These are phyloP conservation scores for Hylodesmum podocarpum DNA, from an alignment of 306 rosid genomes.

Conservation along the genomic window DNA sequence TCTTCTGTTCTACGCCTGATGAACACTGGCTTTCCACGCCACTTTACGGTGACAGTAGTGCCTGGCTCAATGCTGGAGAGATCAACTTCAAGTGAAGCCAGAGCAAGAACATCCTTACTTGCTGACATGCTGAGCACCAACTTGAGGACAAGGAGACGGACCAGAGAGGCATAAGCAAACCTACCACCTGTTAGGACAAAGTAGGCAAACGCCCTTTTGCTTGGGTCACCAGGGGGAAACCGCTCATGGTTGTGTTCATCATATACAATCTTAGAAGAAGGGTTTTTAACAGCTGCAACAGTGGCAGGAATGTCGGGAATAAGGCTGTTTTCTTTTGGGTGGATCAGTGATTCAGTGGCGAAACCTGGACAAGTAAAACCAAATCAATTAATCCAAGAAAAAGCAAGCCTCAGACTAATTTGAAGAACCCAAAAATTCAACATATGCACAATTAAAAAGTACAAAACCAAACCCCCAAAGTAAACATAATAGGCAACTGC, in stretches of 20 bases:
- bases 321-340: conserved; percentile 45
- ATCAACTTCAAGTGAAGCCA: conserved; percentile 88
- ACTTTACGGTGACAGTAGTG: conserved; percentile 79
- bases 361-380: conserved; percentile 50
- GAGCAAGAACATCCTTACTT: conserved; percentile 88
- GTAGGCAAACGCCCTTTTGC: conserved; percentile 92
- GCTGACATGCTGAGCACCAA: conserved; percentile 90
- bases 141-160: conserved; percentile 82
- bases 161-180: conserved; percentile 72
- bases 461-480: not conserved
- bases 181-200: conserved; percentile 84
- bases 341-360: conserved; percentile 49
- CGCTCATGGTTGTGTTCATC: conserved; percentile 76
- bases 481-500: not conserved
- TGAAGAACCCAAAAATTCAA: not conserved
- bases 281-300: conserved; percentile 66
- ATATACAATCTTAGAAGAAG: conserved; percentile 71
- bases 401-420: not conserved
- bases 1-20: conserved; percentile 83
- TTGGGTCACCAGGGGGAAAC: conserved; percentile 84
- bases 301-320: conserved; percentile 62
- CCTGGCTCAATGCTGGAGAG: conserved; percentile 85
- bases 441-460: not conserved
- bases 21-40: conserved; percentile 93
- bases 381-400: not conserved